Percentiles rank a stretch among this genome's conserved stretches.
phyloP scores from a whole-genome alignment of 2,329 filamentous ascomycete genomes.

The Sporothrix schenckii region DNA sequence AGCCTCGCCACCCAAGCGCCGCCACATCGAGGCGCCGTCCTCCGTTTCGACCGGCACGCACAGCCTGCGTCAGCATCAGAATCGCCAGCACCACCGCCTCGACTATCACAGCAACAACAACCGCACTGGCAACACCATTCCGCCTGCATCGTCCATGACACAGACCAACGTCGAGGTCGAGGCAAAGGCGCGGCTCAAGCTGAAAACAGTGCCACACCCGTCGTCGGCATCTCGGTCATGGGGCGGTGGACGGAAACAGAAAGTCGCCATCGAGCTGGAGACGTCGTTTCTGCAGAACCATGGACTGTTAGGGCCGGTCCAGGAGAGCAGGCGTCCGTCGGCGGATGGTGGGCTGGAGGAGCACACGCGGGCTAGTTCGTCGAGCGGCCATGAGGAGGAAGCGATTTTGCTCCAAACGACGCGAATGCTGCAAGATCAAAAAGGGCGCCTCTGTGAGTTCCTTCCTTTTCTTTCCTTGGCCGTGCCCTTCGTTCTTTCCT shows the following conservation, averaged over 20 bases:
- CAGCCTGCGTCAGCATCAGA: neutral
- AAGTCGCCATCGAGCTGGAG: neutral
- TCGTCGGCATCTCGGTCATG: neutral
- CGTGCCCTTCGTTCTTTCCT: neutral
- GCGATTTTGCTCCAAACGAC: slow-evolving; percentile 57
- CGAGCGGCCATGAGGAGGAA: slow-evolving; percentile 57
- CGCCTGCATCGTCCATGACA: neutral
- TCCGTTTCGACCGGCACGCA: neutral
- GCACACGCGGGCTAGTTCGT: slow-evolving; percentile 45
- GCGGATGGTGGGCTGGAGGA: slow-evolving; percentile 41
- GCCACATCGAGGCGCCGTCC: neutral
- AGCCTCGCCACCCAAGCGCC: slow-evolving; percentile 25
- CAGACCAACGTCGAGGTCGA: neutral
- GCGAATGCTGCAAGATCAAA: slow-evolving; percentile 63
- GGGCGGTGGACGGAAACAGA: slow-evolving; percentile 32
- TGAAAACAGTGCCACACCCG: neutral
- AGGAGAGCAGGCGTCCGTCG: slow-evolving; percentile 1
- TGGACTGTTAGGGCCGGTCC: neutral
- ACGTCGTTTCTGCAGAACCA: slow-evolving; percentile 18
- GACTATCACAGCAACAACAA: neutral
- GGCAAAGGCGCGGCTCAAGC: slow-evolving; percentile 31
- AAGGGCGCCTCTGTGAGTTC: slow-evolving; percentile 57
- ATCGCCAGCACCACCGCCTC: neutral
- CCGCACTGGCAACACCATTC: neutral
- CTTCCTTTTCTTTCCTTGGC: neutral